phyloP scores from a whole-genome alignment of 371 early-diverging fungal genomes.

The Gilbertella persicaria region DNA sequence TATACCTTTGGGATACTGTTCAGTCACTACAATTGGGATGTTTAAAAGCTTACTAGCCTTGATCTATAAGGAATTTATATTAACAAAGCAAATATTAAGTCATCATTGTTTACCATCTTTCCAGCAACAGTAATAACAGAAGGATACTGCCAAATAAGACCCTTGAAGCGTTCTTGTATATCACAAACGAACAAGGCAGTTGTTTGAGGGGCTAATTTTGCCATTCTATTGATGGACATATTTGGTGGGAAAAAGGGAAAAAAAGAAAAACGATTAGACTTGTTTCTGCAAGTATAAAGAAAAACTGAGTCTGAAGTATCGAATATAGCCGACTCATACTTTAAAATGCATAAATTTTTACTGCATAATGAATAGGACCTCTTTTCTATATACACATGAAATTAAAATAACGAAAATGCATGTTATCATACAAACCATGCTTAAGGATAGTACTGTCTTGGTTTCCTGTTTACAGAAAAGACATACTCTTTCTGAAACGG shows the following conservation, averaged over 20 bases:
- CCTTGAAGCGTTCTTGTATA: conserved; percentile 88
- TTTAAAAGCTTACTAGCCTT: conserved; percentile 70
- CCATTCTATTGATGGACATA: conserved; percentile 40
- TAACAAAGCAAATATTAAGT: no score
- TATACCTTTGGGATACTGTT: conserved; percentile 81
- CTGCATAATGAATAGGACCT: no score
- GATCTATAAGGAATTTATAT: conserved; percentile 47
- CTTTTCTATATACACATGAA: no score
- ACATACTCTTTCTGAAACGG: no score
- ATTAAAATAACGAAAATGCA: no score
- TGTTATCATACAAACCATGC: no score
- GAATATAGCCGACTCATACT: no score
- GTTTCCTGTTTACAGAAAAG: no score
- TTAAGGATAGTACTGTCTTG: no score
- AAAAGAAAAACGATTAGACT: not conserved
- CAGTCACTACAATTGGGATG: conserved; percentile 89
- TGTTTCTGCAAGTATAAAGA: not conserved
- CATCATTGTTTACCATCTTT: conserved; percentile 75
- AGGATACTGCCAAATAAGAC: conserved; percentile 78
- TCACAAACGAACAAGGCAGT: conserved; percentile 94
- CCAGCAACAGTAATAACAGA: conserved; percentile 82
- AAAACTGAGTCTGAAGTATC: no score
- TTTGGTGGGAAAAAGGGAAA: not conserved
- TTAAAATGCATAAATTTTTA: no score
- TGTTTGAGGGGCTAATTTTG: conserved; percentile 53